Conservation (phyloP, 2,329 filamentous ascomycete species). For the Clonostachys solani region DNA sequence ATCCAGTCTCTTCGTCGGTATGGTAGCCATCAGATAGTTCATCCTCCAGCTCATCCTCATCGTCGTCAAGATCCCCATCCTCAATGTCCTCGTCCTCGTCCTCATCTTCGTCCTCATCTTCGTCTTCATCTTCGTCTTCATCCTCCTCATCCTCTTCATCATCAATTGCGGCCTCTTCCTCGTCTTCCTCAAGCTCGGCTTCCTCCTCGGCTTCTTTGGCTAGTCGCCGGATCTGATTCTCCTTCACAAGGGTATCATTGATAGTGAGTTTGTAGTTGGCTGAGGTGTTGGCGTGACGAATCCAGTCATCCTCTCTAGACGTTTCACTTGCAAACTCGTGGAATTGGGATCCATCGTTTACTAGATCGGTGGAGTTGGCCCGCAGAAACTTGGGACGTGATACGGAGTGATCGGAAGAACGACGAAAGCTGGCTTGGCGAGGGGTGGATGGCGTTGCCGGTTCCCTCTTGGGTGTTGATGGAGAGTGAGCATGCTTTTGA, state of each 20-base stretch:
- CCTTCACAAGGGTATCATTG: slow-evolving; percentile 83
- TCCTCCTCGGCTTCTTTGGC: slow-evolving; percentile 91
- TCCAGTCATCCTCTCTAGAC: slow-evolving; percentile 87
- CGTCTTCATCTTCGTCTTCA: slow-evolving; percentile 42
- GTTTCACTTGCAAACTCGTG: slow-evolving; percentile 89
- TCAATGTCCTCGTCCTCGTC: slow-evolving; percentile 48
- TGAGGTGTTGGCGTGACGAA: slow-evolving; percentile 61
- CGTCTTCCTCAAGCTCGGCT: slow-evolving; percentile 58
- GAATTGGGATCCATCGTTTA: slow-evolving; percentile 61
- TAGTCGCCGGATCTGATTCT: slow-evolving; percentile 80
- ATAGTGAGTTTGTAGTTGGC: slow-evolving; percentile 74
- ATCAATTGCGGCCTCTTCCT: slow-evolving; percentile 34
- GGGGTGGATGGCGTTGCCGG: slow-evolving; percentile 2
- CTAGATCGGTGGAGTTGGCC: slow-evolving; percentile 43
- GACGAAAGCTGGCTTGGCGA: background rate
- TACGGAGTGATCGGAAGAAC: slow-evolving; percentile 11
- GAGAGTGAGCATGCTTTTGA: slow-evolving; percentile 10
- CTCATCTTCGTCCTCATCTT: slow-evolving; percentile 45
- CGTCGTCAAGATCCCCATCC: slow-evolving; percentile 47
- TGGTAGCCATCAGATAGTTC: slow-evolving; percentile 67
- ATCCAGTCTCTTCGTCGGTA: slow-evolving; percentile 67
- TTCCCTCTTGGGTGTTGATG: slow-evolving; percentile 15
- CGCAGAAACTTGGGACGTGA: slow-evolving; percentile 40
- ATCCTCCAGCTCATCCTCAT: slow-evolving; percentile 48
- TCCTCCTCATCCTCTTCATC: slow-evolving; percentile 42